phyloP scores from a whole-genome alignment of 2,329 filamentous ascomycete genomes.

The Dactylellina cionopaga region DNA sequence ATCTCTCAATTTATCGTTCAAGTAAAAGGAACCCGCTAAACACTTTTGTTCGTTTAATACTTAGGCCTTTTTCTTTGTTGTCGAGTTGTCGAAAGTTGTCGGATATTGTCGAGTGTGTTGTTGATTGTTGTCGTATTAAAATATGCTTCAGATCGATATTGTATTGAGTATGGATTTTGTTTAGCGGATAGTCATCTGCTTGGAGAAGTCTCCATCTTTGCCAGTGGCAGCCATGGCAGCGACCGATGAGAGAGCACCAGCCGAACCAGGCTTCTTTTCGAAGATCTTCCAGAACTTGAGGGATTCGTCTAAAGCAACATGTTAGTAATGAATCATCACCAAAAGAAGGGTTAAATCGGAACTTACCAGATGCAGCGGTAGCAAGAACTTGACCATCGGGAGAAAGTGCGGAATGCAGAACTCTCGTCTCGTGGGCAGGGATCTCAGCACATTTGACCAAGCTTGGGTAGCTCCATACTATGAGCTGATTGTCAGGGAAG shows the following conservation, averaged over 20 bases:
- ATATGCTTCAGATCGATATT: constrained; percentile 41
- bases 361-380: constrained; percentile 75
- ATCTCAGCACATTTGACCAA: constrained; percentile 98
- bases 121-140: not conserved
- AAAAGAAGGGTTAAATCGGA: not conserved
- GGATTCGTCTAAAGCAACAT: constrained; percentile 74
- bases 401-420: constrained; percentile 95
- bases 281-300: constrained; percentile 99
- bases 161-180: constrained; percentile 18
- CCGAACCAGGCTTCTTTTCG: constrained; percentile 90
- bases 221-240: constrained; percentile 65
- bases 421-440: constrained; percentile 93
- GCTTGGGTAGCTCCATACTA: constrained; percentile 98
- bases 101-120: not conserved
- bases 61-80: constrained; percentile 46
- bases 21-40: constrained; percentile 47
- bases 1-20: constrained; percentile 37
- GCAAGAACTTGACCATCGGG: constrained; percentile 98
- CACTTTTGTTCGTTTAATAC: constrained; percentile 48
- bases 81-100: constrained; percentile 35
- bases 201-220: constrained; percentile 78
- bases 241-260: constrained; percentile 64
- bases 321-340: constrained; percentile 57
- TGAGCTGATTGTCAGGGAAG: constrained; percentile 98
- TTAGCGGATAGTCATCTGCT: constrained; percentile 94